Evolutionary conservation across 108 stramenopile genomes (phyloP), one percentile per base, ranked within the genome.

Genomic region (Aureococcus anophagefferens): DNA sequence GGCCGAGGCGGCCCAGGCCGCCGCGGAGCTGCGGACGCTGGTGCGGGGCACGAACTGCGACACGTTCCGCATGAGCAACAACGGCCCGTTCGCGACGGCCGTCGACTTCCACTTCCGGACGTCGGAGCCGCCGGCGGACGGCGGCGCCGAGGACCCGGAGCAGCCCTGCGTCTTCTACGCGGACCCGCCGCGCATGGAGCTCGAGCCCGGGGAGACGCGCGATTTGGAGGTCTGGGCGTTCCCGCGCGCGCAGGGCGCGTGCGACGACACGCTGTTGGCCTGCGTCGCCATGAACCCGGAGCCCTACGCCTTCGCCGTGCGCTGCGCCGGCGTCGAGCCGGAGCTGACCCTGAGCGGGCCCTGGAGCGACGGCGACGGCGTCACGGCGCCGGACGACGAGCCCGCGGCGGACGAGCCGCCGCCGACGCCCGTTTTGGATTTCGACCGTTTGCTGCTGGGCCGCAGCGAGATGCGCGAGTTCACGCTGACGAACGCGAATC

Each of bases 161-260:
- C 35, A 15, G 31, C 64, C 13, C 65, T 46, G 28, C 31, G 33
- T 51, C 32, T 86, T 86, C 70, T 32, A 30, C 28, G 76, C 81
- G 30, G 80, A 83, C 34, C 82, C 84, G 35, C 32, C 66, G 21
- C n/a, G 18, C 0, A 21, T 85, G 68, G 76, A 74, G 35, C 75
- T 87, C 17, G 76, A 44, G 18, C 40, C 77, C 0, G 87, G 85
- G 7, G 87, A 84, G 65, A 85, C 87, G 28, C 44, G 66, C 33
- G 87, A 87, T 33, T 51, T 87, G 11, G 67, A 68, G 3, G 71
- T 84, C 45, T 85, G 83, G 81, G 84, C 84, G 21, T 82, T 86
- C 67, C 87, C 87, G 0, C 31, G 25, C 25, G 63, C 70, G 28
- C 72, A 29, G 9, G 59, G 59, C 17, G 63, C 21, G 21, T 78